These are phyloP conservation scores for Cladosporium oxysporum DNA, from an alignment of 2,329 filamentous ascomycete species.

Conservation along the genomic window DNA sequence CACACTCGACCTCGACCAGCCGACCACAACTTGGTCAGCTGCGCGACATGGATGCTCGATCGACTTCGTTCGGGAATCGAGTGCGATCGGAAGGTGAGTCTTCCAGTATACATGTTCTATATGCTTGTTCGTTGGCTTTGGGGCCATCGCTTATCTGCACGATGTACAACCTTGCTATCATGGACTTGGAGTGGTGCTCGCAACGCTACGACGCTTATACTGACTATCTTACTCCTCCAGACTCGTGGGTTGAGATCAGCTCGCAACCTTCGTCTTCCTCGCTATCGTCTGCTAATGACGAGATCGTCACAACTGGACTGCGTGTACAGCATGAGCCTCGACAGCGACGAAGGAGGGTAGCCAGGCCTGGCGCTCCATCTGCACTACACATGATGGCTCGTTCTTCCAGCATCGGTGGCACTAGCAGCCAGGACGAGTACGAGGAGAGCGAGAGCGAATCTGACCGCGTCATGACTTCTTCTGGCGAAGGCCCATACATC, in stretches of 20 bases:
- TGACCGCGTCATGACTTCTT: conserved; percentile 67
- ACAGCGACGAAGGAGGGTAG: conserved; percentile 58
- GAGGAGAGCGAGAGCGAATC: conserved; percentile 92
- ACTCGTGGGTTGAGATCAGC: conserved; percentile 94
- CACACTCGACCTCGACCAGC: conserved; percentile 7
- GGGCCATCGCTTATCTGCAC: background rate
- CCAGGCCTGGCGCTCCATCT: conserved; percentile 44
- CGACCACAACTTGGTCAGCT: conserved; percentile 28
- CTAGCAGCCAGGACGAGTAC: conserved; percentile 89
- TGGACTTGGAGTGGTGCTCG: conserved; percentile 5
- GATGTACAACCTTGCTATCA: conserved; percentile 13
- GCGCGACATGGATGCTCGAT: conserved; percentile 32
- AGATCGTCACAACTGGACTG: conserved; percentile 87
- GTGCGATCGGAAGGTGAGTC: conserved; percentile 35
- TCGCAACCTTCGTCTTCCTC: conserved; percentile 94
- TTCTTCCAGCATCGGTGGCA: conserved; percentile 48
- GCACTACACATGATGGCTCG: conserved; percentile 45
- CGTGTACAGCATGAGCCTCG: conserved; percentile 69
- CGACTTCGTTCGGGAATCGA: conserved; percentile 34
- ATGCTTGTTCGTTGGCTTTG: background rate
- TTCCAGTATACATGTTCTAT: conserved; percentile 1
- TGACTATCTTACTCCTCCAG: conserved; percentile 52
- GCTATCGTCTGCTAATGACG: conserved; percentile 78
- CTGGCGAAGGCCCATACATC: conserved; percentile 56
- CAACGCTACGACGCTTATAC: conserved; percentile 25